Base-by-base conservation (phyloP, 805 yeast genomes). In the Hanseniaspora meyeri region DNA sequence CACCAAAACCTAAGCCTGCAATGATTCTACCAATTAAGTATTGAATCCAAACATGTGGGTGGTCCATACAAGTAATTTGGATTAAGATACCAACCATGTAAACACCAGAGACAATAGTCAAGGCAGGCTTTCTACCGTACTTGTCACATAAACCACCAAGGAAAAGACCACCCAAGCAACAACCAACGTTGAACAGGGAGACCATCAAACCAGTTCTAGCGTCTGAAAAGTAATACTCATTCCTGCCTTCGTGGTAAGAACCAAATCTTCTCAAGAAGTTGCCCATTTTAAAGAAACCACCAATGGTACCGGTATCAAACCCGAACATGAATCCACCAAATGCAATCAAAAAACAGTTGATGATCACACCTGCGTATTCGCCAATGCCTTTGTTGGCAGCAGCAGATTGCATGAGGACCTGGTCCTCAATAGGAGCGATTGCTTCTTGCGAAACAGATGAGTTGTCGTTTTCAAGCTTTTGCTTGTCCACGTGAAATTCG, bases 1-100 rank as follows among this genome's bases (percentile, higher is more conserved):
- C 79, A 61, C 95, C 95, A 58, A 87, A 87, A 57, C 86, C 86
- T 14, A 85, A 61, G 57, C 95, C 96, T 42, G 87, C 79, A 74
- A 75, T 62, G 51, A 65, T 78, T 71, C 89, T 76, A 45, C 89
- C 89, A 61, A 83, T 75, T 63, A 81, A 78, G 64, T 78, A 78
- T 70, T 83, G 89, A 68, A 80, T 82, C 89, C 89, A 84, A 57
- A 75, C 72, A 60, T 68, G 59, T 31, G 20, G 20, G 27, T 31
- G 49, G 4, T 46, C 29, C 42, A 60, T 57, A 14, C 73, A 67
- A 17, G 87, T 75, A 58, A 84, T 83, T 70, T 82, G 87, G 59
- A 84, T 77, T 53, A 81, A 67, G 57, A 82, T 78, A 63, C 89
- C 89, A 49, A 82, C 76, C 58, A 82, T 77, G 69, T 83, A 83